phyloP scores from a whole-genome alignment of 2,329 filamentous ascomycete genomes.

The Aschersonia sp. region DNA sequence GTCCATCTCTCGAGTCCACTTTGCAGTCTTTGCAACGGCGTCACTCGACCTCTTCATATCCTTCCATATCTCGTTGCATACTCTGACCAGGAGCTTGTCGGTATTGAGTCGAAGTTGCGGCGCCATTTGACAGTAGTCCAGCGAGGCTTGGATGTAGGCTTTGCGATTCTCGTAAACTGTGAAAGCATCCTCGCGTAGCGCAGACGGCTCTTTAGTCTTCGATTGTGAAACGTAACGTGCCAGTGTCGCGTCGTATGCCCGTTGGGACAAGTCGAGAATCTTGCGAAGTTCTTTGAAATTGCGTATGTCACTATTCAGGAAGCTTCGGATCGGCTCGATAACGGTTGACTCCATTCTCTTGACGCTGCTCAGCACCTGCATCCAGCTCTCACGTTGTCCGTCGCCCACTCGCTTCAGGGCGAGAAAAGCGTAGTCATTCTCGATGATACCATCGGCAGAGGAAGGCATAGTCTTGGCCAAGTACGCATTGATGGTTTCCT shows the following conservation, averaged over 20 bases:
- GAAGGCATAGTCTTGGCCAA: conserved; percentile 62
- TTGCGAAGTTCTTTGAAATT: conserved; percentile 76
- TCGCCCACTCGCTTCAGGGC: conserved; percentile 78
- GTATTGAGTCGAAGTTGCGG: conserved; percentile 74
- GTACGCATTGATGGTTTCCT: conserved; percentile 66
- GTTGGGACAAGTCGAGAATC: conserved; percentile 65
- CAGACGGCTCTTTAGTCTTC: conserved; percentile 87
- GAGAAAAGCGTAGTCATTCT: conserved; percentile 88
- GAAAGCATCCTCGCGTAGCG: conserved; percentile 88
- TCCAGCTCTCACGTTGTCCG: conserved; percentile 79
- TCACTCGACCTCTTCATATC: conserved; percentile 67
- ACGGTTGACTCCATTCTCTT: conserved; percentile 66
- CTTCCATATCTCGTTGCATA: conserved; percentile 78
- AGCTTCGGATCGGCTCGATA: conserved; percentile 68
- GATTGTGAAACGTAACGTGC: conserved; percentile 72
- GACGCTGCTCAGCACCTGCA: conserved; percentile 55
- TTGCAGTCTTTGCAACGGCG: conserved; percentile 45
- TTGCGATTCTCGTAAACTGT: conserved; percentile 87
- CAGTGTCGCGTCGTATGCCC: conserved; percentile 68
- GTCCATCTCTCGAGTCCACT: conserved; percentile 71
- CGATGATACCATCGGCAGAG: conserved; percentile 71
- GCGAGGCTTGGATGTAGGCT: conserved; percentile 75
- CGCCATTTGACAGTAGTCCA: conserved; percentile 84
- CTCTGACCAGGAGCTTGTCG: conserved; percentile 72
- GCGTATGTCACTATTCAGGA: conserved; percentile 65